Percentiles rank a stretch among this genome's conserved stretches.
Evolutionary conservation across 768 basidiomycete genomes (phyloP).

Genomic region (Rhodotorula kratochvilovae): DNA sequence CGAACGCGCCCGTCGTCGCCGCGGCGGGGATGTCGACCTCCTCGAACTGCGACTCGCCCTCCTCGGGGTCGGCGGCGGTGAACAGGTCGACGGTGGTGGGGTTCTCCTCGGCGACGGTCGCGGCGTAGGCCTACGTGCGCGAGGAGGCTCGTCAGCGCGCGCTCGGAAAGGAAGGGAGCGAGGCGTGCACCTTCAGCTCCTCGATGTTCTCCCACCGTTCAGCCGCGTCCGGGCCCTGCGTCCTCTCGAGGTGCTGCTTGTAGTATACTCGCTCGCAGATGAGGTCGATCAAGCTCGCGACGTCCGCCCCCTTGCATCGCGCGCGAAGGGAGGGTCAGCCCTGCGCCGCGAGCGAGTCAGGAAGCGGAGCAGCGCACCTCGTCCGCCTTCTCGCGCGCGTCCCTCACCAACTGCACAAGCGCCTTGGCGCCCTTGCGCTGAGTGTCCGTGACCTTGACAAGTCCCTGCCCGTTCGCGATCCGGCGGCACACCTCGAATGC

Average conservation of each 20-base stretch:
- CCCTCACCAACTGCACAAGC: slow-evolving; percentile 60
- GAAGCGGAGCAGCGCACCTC: slow-evolving; percentile 55
- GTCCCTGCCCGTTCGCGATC: slow-evolving; percentile 45
- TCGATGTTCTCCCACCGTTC: slow-evolving; percentile 79
- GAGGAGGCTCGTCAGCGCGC: not conserved
- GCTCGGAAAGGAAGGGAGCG: not conserved
- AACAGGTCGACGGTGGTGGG: slow-evolving; percentile 12
- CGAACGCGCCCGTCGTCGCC: not conserved
- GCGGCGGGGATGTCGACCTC: slow-evolving; percentile 27
- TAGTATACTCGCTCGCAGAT: slow-evolving; percentile 61
- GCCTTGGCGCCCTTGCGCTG: slow-evolving; percentile 61
- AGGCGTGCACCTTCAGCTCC: slow-evolving; percentile 59
- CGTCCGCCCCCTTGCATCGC: slow-evolving; percentile 55
- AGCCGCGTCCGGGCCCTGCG: slow-evolving; percentile 65
- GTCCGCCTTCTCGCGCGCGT: slow-evolving; percentile 56
- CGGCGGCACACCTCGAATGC: slow-evolving; percentile 49
- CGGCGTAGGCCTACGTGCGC: slow-evolving; percentile 20
- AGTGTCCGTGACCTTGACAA: slow-evolving; percentile 60
- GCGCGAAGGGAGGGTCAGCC: not conserved
- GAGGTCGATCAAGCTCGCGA: slow-evolving; percentile 47
- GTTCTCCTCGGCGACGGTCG: slow-evolving; percentile 29
- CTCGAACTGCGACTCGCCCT: slow-evolving; percentile 5
- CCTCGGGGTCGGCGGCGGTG: not conserved
- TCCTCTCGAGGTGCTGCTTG: slow-evolving; percentile 63
- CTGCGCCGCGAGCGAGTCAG: no score